phyloP scores from a whole-genome alignment of 441 rosid genomes.

The Melastoma candidum region DNA sequence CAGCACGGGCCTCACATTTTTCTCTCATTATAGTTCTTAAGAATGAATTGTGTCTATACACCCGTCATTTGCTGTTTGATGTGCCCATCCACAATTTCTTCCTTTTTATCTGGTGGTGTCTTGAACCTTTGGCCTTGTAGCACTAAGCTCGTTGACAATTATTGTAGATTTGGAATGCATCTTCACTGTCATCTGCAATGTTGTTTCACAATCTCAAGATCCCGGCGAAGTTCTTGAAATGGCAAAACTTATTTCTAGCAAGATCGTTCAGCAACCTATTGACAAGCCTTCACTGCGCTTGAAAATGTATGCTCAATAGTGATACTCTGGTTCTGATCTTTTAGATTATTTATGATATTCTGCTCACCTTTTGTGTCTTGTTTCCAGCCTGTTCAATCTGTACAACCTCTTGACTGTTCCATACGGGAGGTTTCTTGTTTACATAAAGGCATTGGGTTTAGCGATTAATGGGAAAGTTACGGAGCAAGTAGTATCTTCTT shows the following conservation, averaged over 20 bases:
- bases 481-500: constrained; percentile 62
- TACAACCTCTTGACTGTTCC: constrained; percentile 75
- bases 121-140: too few relatives aligned
- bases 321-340: neutral
- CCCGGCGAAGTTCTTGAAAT: constrained; percentile 63
- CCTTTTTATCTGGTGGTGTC: too few relatives aligned
- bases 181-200: constrained; percentile 90
- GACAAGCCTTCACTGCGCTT: constrained; percentile 87
- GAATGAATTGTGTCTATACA: too few relatives aligned
- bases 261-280: constrained; percentile 71
- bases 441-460: constrained; percentile 64
- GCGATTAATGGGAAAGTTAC: constrained; percentile 75
- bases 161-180: constrained; percentile 83
- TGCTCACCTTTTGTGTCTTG: constrained; percentile 11
- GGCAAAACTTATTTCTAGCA: constrained; percentile 60
- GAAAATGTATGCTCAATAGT: constrained; percentile 51
- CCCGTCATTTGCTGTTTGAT: too few relatives aligned
- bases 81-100: too few relatives aligned
- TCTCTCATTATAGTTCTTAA: too few relatives aligned
- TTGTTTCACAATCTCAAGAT: constrained; percentile 51
- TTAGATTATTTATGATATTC: neutral
- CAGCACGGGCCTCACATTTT: too few relatives aligned
- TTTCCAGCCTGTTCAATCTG: constrained; percentile 85
- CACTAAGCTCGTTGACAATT: neutral
- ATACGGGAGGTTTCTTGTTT: constrained; percentile 70